These are phyloP conservation scores for Allium fistulosum DNA, from an alignment of 106 monocot genomes.

Conservation along the genomic window DNA sequence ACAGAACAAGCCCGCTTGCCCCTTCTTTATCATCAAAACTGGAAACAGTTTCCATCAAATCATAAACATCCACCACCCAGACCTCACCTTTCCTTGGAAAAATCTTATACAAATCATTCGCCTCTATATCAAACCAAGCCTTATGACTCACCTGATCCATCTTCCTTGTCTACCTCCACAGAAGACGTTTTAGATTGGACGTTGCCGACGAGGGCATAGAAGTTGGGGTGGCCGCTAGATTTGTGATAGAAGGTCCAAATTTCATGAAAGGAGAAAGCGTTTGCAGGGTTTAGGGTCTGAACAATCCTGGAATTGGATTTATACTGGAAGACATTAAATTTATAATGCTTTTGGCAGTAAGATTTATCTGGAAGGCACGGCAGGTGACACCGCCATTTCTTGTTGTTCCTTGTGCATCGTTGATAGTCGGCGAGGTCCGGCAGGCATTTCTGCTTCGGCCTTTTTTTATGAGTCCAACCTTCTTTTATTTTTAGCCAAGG, in stretches of 20 bases:
- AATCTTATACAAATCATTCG: too few relatives aligned
- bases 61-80: too few relatives aligned
- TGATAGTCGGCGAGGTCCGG: slow-evolving; percentile 11
- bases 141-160: too few relatives aligned
- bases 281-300: not conserved
- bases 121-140: too few relatives aligned
- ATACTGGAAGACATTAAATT: not conserved
- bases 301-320: not conserved
- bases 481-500: too few relatives aligned
- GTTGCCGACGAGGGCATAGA: slow-evolving; percentile 9
- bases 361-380: slow-evolving; percentile 6
- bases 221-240: not conserved
- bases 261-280: not conserved
- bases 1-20: slow-evolving; percentile 2
- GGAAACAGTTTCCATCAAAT: too few relatives aligned
- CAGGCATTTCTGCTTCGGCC: slow-evolving; percentile 6
- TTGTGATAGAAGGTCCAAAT: slow-evolving; percentile 2
- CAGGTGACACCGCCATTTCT: slow-evolving; percentile 4
- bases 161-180: too few relatives aligned
- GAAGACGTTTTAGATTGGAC: not conserved
- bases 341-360: slow-evolving; percentile 9
- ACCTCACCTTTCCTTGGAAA: too few relatives aligned
- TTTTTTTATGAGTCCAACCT: too few relatives aligned
- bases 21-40: too few relatives aligned
- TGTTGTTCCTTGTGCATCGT: slow-evolving; percentile 5